Percentiles rank a stretch among this genome's conserved stretches.
These are phyloP conservation scores for Backusella liffmaniae DNA, from an alignment of 192 early-diverging fungal genomes.

Conservation along the genomic window DNA sequence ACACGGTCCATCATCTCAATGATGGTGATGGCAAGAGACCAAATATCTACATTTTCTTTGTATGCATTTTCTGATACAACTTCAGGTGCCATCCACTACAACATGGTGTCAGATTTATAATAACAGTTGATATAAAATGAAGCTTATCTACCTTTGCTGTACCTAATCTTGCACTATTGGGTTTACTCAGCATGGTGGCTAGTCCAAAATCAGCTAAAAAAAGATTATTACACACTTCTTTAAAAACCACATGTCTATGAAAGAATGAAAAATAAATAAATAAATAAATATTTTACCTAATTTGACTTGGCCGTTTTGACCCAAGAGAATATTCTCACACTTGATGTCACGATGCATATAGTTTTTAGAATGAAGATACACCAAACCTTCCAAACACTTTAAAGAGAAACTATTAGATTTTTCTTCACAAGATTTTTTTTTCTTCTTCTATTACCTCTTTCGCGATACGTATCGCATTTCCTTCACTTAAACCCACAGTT, in stretches of 20 bases:
- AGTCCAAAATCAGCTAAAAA: slow-evolving; percentile 31
- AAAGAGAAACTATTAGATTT: neutral
- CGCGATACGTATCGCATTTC: slow-evolving; percentile 34
- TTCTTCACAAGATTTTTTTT: neutral
- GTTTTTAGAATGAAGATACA: slow-evolving; percentile 42
- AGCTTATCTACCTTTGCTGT: slow-evolving; percentile 30
- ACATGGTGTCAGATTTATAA: neutral
- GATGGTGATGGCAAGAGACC: slow-evolving; percentile 44
- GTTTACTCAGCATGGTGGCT: slow-evolving; percentile 24
- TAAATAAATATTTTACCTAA: slow-evolving; percentile 30
- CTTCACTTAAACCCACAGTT: slow-evolving; percentile 37
- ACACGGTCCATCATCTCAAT: slow-evolving; percentile 47
- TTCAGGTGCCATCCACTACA: slow-evolving; percentile 48
- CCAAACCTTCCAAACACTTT: slow-evolving; percentile 39
- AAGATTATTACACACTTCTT: neutral
- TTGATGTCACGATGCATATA: slow-evolving; percentile 54
- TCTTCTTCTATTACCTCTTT: slow-evolving; percentile 30
- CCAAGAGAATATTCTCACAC: slow-evolving; percentile 43
- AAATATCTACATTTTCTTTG: slow-evolving; percentile 48
- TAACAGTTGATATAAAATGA: neutral
- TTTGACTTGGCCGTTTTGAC: slow-evolving; percentile 39
- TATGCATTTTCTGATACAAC: slow-evolving; percentile 38
- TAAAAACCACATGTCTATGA: neutral
- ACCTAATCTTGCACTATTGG: slow-evolving; percentile 26
- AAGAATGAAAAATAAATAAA: neutral